Evolutionary conservation across 2,329 filamentous ascomycete species (phyloP), one percentile per base, ranked within the genome.

Genomic region (Fusarium equiseti): DNA sequence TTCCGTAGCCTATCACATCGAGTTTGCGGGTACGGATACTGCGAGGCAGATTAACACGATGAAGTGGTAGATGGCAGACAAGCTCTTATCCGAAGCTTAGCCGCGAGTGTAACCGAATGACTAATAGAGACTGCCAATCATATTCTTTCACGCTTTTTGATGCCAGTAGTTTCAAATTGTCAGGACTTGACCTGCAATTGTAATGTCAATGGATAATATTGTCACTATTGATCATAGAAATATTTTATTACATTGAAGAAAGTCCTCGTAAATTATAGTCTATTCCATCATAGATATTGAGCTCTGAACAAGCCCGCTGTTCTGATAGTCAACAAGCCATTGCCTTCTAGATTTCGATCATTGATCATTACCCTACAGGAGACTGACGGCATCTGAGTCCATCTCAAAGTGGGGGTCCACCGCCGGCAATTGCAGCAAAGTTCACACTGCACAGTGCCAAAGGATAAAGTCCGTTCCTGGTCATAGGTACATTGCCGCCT

Each of bases 31-130:
- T 31, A 13, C 15, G 29, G 12, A 11, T 31, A 13, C 6, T 15
- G 13, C 6, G 6, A 15, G 13, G 6, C 29, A 15, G 2, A 15
- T 16, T 20, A 29, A 20, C 26, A 48, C 3, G 13, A 8, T 10
- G 5, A 13, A 12, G 15, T 10, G 4, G 5, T 6, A 3, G 7
- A 3, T 15, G 8, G 18, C 11, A 2, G 11, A 2, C 0, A 6
- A 32, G 2, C 13, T 26, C 8, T 26, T 51, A 35, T 11, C 49
- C 32, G 24, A 12, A 1, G 16, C 3, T 52, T 24, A 35, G 13
- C 48, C 48, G 15, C 11, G 29, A 20, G 20, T 20, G 20, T 20
- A 20, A 20, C 20, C 20, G 20, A 29, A 29, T 29, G 29, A 38
- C 18, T 38, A 38, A 38, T n/a, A 2, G 2, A n/a, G 35, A n/a